Evolutionary conservation across 208 protist genomes (phyloP), one percentile per base, ranked within the genome.

Genomic region (Leptomonas seymouri): DNA sequence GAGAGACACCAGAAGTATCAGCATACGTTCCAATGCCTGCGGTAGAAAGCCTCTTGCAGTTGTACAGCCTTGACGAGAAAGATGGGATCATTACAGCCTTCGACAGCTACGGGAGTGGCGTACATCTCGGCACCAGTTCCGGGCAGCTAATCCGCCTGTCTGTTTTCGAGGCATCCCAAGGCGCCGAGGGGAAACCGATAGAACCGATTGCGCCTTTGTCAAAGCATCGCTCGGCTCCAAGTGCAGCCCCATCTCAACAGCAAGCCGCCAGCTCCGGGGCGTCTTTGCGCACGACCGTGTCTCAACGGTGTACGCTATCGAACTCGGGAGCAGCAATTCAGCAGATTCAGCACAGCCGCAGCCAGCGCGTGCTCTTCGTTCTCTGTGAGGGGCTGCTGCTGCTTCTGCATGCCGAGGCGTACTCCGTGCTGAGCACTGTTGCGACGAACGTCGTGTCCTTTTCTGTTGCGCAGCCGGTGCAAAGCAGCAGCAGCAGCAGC

Each of bases 291-390:
- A 61, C 53, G 11, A 67, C 39, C 21, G 71, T 76, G 15, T 20
- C 57, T 15, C 50, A 57, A 20, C 71, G 63, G 20, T 67, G 71
- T 41, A 39, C 49, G 8, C 41, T 76, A 12, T 76, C 71, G 42
- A 5, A 36, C 2, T 27, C 57, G 8, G 61, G 45, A 2, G 55
- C 57, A 1, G 46, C 57, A 14, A 74, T 94, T 18, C 71, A 80
- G 45, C 81, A 83, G 41, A 23, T 94, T 2, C 86, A 94, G 65
- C 86, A 91, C 66, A 89, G 89, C 61, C 81, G 85, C 9, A 84
- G 72, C n/a, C 84, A 90, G 25, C 76, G 63, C 21, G 54, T 91
- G 14, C 57, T 92, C 27, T 90, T 94, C 76, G 89, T 86, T 21
- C 71, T 88, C 14, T 87, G 78, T 62, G 84, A 79, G 27, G 73